phyloP scores from a whole-genome alignment of 306 rosid species.

The Dicorynia guianensis region DNA sequence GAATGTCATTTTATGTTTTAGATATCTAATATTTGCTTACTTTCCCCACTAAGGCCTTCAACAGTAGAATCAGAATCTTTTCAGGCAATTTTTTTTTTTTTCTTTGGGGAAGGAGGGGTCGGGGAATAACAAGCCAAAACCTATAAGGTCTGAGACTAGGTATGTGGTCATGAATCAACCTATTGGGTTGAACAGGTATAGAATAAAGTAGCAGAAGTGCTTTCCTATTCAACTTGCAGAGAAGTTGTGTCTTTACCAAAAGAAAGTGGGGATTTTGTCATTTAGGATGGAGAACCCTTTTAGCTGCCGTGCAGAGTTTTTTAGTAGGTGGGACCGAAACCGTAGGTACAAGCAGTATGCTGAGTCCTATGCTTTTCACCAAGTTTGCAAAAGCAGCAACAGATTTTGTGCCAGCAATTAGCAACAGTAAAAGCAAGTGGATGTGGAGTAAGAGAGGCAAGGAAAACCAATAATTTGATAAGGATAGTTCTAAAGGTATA shows the following conservation, averaged over 20 bases:
- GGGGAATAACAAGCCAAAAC: conserved; percentile 21
- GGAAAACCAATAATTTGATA: not conserved
- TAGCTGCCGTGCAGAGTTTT: conserved; percentile 18
- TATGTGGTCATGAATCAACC: conserved; percentile 47
- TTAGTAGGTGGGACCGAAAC: conserved; percentile 56
- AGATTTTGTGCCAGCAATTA: conserved; percentile 47
- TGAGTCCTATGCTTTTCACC: conserved; percentile 47
- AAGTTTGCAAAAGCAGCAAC: conserved; percentile 51
- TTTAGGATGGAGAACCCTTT: conserved; percentile 16
- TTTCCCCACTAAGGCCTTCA: no score
- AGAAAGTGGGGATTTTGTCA: conserved; percentile 48
- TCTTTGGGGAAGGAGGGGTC: not conserved
- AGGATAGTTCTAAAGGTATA: no score
- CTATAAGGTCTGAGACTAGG: conserved; percentile 16
- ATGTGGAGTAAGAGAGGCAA: not conserved
- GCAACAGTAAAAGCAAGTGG: conserved; percentile 27
- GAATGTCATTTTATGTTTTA: no score
- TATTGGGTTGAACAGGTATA: conserved; percentile 8
- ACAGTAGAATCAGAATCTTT: not conserved
- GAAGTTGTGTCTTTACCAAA: conserved; percentile 40
- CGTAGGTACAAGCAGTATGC: conserved; percentile 40
- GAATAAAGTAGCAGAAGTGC: conserved; percentile 51
- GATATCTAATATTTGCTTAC: no score
- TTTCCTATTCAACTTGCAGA: conserved; percentile 55
- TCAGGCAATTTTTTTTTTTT: not conserved